A percentile compares a stretch with the other conserved stretches of the same genome.
Evolutionary conservation across 768 basidiomycete species (phyloP).

Genomic region (Vishniacozyma victoriae): DNA sequence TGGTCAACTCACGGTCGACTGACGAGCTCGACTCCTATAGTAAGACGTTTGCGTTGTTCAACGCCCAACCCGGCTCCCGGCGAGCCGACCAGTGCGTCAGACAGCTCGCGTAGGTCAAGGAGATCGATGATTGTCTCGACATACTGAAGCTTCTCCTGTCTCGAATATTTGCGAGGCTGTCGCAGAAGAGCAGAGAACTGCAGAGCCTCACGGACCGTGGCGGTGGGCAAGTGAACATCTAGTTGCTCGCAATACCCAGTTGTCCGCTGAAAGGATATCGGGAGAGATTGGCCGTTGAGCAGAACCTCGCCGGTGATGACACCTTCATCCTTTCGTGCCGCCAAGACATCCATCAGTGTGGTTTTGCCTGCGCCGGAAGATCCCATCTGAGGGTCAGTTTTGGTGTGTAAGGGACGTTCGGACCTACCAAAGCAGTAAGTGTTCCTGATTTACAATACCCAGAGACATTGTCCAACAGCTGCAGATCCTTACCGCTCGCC

Average conservation of each 20-base stretch:
- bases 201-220: constrained; percentile 54
- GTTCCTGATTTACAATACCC: constrained; percentile 79
- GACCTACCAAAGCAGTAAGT: constrained; percentile 59
- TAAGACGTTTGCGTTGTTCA: constrained; percentile 40
- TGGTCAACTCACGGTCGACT: constrained; percentile 29
- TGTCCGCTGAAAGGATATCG: constrained; percentile 48
- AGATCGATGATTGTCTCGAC: constrained; percentile 47
- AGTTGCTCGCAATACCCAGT: constrained; percentile 48
- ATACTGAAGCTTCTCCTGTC: constrained; percentile 48
- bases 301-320: constrained; percentile 48
- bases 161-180: constrained; percentile 40
- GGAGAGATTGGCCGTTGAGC: constrained; percentile 47
- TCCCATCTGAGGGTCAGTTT: constrained; percentile 58
- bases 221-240: constrained; percentile 55
- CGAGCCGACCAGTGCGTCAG: constrained; percentile 67
- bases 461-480: constrained; percentile 64
- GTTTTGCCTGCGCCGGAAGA: constrained; percentile 43
- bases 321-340: constrained; percentile 33
- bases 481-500: constrained; percentile 20
- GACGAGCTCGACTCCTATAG: constrained; percentile 43
- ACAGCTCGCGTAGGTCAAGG: constrained; percentile 52
- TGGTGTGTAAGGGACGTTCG: neutral
- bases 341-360: constrained; percentile 38
- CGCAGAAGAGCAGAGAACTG: constrained; percentile 49
- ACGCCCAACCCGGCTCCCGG: constrained; percentile 35